phyloP scores from a whole-genome alignment of 805 yeast species.

The Clavispora fructus region DNA sequence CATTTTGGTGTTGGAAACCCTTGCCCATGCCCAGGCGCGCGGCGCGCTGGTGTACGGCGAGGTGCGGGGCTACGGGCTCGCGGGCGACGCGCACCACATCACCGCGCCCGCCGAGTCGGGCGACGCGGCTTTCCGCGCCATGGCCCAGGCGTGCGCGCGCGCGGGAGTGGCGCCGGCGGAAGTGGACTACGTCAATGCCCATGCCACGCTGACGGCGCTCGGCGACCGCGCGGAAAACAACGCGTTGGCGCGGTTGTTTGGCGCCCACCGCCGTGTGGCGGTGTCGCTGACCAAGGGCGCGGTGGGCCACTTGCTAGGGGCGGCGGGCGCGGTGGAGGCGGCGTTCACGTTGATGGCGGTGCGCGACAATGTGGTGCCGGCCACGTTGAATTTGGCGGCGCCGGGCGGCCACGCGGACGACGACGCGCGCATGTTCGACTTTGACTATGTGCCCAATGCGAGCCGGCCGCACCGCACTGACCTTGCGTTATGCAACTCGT shows the following conservation, averaged over 20 bases:
- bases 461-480: constrained; percentile 38
- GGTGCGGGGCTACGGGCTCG: constrained; percentile 79
- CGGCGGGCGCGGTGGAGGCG: constrained; percentile 92
- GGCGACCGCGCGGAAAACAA: constrained; percentile 87
- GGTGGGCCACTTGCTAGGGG: constrained; percentile 91
- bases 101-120: constrained; percentile 87
- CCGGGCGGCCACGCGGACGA: constrained; percentile 49
- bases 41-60: constrained; percentile 70
- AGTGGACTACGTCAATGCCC: constrained; percentile 85
- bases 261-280: constrained; percentile 31
- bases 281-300: constrained; percentile 88
- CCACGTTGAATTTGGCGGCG: constrained; percentile 66
- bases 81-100: constrained; percentile 89
- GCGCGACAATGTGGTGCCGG: constrained; percentile 57
- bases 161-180: constrained; percentile 44
- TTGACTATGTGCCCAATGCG: constrained; percentile 53
- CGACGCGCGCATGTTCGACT: constrained; percentile 34
- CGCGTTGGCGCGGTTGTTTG: constrained; percentile 60
- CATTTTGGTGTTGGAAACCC: constrained; percentile 65
- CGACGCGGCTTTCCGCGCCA: constrained; percentile 77
- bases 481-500: constrained; percentile 78
- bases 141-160: constrained; percentile 64
- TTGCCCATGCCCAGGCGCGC: constrained; percentile 67
- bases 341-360: constrained; percentile 72
- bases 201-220: constrained; percentile 86